phyloP scores from a whole-genome alignment of 805 yeast genomes.

The Saturnispora serradocipensis region DNA sequence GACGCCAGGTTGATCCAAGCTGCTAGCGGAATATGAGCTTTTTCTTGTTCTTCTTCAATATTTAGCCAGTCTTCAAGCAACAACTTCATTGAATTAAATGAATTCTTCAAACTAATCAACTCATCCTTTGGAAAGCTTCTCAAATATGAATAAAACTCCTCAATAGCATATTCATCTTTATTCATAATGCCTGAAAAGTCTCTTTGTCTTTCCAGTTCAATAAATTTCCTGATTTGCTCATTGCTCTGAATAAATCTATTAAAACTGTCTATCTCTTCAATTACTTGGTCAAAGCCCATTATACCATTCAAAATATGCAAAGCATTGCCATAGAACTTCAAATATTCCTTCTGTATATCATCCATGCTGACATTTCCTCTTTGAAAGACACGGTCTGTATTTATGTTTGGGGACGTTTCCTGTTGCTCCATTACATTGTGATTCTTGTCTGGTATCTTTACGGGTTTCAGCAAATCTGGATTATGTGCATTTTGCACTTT shows the following conservation, averaged over 20 bases:
- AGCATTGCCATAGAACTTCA: slow-evolving; percentile 3
- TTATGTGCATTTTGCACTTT: neutral
- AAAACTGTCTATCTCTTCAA: slow-evolving; percentile 1
- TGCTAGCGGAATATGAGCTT: neutral
- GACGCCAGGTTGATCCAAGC: slow-evolving; percentile 6
- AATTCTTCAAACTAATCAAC: slow-evolving; percentile 3
- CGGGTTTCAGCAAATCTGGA: neutral
- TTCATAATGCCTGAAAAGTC: neutral
- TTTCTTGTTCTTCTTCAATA: slow-evolving; percentile 3
- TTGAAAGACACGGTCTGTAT: neutral
- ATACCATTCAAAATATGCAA: slow-evolving; percentile 2
- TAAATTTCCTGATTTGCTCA: slow-evolving; percentile 4
- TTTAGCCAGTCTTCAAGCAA: slow-evolving; percentile 7
- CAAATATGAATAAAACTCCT: slow-evolving; percentile 12
- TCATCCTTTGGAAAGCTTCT: slow-evolving; percentile 9
- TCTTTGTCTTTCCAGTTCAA: slow-evolving; percentile 6
- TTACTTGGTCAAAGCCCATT: neutral
- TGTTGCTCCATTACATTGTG: neutral
- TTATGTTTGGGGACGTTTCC: neutral
- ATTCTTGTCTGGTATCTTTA: neutral
- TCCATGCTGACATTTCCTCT: neutral
- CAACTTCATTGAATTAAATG: slow-evolving; percentile 2
- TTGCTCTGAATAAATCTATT: neutral
- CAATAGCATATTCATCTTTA: slow-evolving; percentile 7
- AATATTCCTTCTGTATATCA: neutral